Evolutionary conservation across 2,329 filamentous ascomycete species (phyloP), one percentile per base, ranked within the genome.

Genomic region (Pseudogymnoascus sp.): DNA sequence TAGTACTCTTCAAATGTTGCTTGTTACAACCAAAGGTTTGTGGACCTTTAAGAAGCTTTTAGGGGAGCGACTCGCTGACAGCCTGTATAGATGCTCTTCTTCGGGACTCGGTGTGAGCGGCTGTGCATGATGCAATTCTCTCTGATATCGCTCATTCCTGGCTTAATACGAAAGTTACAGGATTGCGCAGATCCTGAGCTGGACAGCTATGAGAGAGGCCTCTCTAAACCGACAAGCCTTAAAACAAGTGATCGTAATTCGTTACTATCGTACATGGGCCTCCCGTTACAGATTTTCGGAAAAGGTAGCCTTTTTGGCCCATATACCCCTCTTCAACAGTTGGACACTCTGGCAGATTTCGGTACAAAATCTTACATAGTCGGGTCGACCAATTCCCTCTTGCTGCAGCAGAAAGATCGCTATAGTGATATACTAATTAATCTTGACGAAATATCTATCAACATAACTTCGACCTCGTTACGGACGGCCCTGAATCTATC

Each of bases 81-180:
- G 72, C 65, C 13, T 27, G 12, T 29, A 0, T 68, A 96, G 92
- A 97, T 97, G 89, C 86, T 99, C 61, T 97, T 99, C 78, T 99
- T 97, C 71, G 92, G 94, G 65, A 92, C 93, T n/a, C 87, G 92
- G 69, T 97, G 94, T 75, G 94, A 99, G 75, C 84, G 90, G 66
- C 79, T 99, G 68, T 99, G 94, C 82, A 96, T 97, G 90, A 92
- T 96, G 77, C 94, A 99, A 75, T 99, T 97, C 78, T 94, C 93
- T 44, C 83, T 99, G 51, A 88, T 99, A 68, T 97, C 93, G 61
- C 81, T 99, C 71, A 95, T 99, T 78, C 94, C 94, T 55, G 92
- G 92, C 64, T 84, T 99, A 63, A 87, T 97, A 71, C 86, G 91
- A 70, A 91, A 89, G 70, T 83, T 99, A n/a, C 88, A 95, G 76